Evolutionary conservation across 1,284 basidiomycete species (phyloP).

Genomic region (Ustilago crameri): DNA sequence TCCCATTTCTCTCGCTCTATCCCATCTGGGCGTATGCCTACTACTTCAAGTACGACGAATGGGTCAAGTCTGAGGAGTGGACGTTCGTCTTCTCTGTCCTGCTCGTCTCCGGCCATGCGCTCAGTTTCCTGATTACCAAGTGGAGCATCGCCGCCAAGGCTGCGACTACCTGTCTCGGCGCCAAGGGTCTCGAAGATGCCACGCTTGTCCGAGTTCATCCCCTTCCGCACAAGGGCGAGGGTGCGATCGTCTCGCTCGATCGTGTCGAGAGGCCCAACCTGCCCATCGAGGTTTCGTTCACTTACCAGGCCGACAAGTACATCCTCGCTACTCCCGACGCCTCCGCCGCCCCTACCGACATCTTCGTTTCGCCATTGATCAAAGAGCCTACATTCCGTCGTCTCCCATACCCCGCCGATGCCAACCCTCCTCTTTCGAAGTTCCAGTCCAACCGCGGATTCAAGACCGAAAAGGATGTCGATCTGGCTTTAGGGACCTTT

Average conservation of each 20-base stretch:
- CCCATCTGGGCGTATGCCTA: slow-evolving; percentile 90
- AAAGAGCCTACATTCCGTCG: slow-evolving; percentile 78
- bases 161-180: slow-evolving; percentile 75
- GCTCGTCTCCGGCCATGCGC: slow-evolving; percentile 85
- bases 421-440: slow-evolving; percentile 76
- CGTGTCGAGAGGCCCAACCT: slow-evolving; percentile 67
- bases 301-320: slow-evolving; percentile 95
- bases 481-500: slow-evolving; percentile 58
- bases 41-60: slow-evolving; percentile 88
- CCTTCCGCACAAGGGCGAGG: slow-evolving; percentile 84
- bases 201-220: slow-evolving; percentile 86
- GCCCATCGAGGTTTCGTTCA: slow-evolving; percentile 81
- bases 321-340: slow-evolving; percentile 73
- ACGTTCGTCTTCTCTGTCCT: slow-evolving; percentile 91
- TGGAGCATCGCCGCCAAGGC: slow-evolving; percentile 88
- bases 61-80: slow-evolving; percentile 68
- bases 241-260: slow-evolving; percentile 86
- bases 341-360: slow-evolving; percentile 55
- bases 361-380: slow-evolving; percentile 60
- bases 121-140: slow-evolving; percentile 89
- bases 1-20: slow-evolving; percentile 86
- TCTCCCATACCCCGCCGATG: slow-evolving; percentile 88
- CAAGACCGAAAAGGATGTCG: slow-evolving; percentile 57
- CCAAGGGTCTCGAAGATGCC: slow-evolving; percentile 74
- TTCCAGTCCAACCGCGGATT: slow-evolving; percentile 76